Evolutionary conservation across 75 land plant genomes (phyloP), one percentile per base, ranked within the genome.

Genomic region (Pinus albicaulis): DNA sequence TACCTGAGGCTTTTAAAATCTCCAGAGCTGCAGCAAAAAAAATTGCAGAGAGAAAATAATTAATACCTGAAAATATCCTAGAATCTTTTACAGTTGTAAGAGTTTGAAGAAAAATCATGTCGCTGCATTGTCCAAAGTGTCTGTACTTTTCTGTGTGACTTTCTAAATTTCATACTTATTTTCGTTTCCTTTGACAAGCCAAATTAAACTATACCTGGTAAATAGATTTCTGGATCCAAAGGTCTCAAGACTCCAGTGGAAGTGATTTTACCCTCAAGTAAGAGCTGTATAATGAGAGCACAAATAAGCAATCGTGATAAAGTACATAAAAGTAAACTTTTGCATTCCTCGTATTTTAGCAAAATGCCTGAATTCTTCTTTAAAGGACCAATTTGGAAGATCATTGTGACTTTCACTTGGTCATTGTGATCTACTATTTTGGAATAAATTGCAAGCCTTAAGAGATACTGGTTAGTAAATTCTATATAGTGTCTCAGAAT

Each of bases 171-270:
- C 56, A 19, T 20, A 56, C 55, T 26, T 31, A 17, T 69, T 65
- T 24, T 23, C 53, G 25, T 23, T 26, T 73, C 26, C 31, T 60
- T 61, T 61, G 63, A 24, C 41, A 23, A 57, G 57, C 19, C 62
- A 7, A 52, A 72, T 52, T 22, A 48, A 62, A 31, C 76, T 59
- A 68, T 78, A 96, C 99, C 98, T 81, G 99, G 99, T 7, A 79
- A 60, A 73, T 96, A 96, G 6, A 96, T 83, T 77, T 94, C 93
- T 71, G 98, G 87, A 36, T 87, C 84, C 68, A 96, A 57, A 11
- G 99, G 99, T 74, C 99, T 88, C 15, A 96, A 53, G 13, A 96
- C 89, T 14, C 99, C 99, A 72, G 85, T 90, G 36, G 84, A 74
- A 28, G 84, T 83, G 73, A 96, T 79, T 65, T 85, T 92, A 31